Percentiles rank a stretch among this genome's conserved stretches.
Evolutionary conservation across 2,329 filamentous ascomycete species (phyloP).

Genomic region (Trichoderma citrinoviride): DNA sequence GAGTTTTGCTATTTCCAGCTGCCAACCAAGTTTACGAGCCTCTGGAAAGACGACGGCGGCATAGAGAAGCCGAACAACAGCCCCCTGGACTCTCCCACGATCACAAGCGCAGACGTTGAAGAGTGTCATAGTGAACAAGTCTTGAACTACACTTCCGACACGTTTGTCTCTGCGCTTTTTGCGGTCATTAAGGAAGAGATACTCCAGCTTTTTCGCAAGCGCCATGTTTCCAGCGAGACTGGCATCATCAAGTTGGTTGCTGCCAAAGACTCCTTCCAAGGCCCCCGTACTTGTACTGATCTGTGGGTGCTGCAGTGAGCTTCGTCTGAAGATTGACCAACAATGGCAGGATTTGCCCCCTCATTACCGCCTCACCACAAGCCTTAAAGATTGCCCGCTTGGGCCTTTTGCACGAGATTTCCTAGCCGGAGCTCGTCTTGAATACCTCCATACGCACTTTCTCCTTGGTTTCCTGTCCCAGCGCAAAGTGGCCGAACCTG

Average conservation of each 20-base stretch:
- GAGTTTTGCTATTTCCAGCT: constrained; percentile 19
- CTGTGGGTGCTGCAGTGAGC: not conserved
- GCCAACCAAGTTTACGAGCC: not conserved
- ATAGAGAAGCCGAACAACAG: not conserved
- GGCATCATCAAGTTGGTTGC: constrained; percentile 1
- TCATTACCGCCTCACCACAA: constrained; percentile 13
- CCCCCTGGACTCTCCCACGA: not conserved
- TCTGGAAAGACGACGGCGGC: not conserved
- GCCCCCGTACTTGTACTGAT: not conserved
- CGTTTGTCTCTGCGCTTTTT: not conserved
- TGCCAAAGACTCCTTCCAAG: too few species aligned
- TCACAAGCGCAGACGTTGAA: not conserved
- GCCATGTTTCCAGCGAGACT: constrained; percentile 2
- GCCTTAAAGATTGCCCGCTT: constrained; percentile 12
- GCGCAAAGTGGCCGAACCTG: constrained; percentile 13
- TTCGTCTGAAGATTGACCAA: constrained; percentile 5
- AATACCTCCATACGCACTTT: constrained; percentile 17
- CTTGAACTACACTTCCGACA: constrained; percentile 13
- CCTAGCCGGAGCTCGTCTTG: constrained; percentile 1
- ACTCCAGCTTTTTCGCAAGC: constrained; percentile 14
- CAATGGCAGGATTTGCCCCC: constrained; percentile 16
- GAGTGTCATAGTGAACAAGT: not conserved
- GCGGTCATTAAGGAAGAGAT: constrained; percentile 10
- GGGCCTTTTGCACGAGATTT: constrained; percentile 15
- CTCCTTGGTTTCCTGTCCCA: constrained; percentile 4